Evolutionary conservation across 2,329 filamentous ascomycete species (phyloP), one percentile per base, ranked within the genome.

Genomic region (Ophioceras dolichostomum): DNA sequence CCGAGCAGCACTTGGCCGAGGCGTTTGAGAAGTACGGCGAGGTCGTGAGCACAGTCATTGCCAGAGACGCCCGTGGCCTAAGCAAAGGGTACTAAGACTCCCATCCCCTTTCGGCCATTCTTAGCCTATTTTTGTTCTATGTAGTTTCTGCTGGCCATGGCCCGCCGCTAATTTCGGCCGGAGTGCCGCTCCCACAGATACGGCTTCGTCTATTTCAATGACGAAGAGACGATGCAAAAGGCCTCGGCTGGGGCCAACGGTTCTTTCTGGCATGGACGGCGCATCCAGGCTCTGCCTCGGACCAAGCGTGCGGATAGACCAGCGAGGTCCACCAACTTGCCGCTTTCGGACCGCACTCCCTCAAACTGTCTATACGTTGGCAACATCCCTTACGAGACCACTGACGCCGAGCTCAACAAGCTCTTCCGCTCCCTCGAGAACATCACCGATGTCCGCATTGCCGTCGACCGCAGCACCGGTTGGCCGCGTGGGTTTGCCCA

Each of bases 321-420:
- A n/a, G n/a, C n/a, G n/a, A n/a, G n/a, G n/a, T n/a, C n/a, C n/a
- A n/a, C n/a, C n/a, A n/a, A n/a, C n/a, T 7, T 16, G 28, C 21
- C 33, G n/a, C 14, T 28, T 16, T 14, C 9, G 9, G 12, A 22
- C 9, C 12, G 36, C 27, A 4, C 4, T 16, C 55, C 55, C 13
- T 51, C 49, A 12, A 21, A 22, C n/a, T 48, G 44, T 28, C 49
- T 94, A 24, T 94, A 82, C 64, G 73, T 94, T 47, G 85, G 86
- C 47, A 91, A 91, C 64, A 76, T 94, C 59, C 78, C 83, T 10
- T 91, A 83, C 53, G 83, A 93, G 60, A 81, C 88, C 64, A 83
- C 81, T 8, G 86, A 94, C 52, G 73, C 74, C 38, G 86, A 94
- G 50, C 66, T 94, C 38, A 87, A 88, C 59, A 68, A 76, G 37